These are phyloP conservation scores for Mycena sanguinolenta DNA, from an alignment of 768 basidiomycete species.

Conservation along the genomic window DNA sequence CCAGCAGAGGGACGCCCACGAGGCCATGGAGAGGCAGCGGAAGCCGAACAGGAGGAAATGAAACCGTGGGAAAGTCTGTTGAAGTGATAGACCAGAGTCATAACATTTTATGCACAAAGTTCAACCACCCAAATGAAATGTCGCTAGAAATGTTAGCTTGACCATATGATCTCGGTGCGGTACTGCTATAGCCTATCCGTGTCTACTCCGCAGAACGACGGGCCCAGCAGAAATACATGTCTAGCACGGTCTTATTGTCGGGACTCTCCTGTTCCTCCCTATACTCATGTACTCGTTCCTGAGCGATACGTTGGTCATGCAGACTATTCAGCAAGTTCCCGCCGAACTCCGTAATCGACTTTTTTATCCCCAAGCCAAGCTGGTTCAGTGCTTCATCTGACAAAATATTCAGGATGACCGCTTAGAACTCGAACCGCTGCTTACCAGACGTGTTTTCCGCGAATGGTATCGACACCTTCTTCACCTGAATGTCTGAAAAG, in stretches of 20 bases:
- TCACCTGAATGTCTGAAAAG: neutral
- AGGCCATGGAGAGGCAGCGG: too few species aligned
- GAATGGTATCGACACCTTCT: neutral
- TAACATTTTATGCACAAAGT: too few species aligned
- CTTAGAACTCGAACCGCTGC: neutral
- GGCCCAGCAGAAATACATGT: constrained; percentile 11
- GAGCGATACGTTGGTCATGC: neutral
- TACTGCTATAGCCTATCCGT: too few species aligned
- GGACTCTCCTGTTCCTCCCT: neutral
- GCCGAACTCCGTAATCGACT: neutral
- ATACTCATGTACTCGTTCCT: neutral
- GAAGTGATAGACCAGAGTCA: too few species aligned
- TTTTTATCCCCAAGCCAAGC: constrained; percentile 1
- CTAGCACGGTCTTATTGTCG: neutral
- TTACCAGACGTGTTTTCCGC: neutral
- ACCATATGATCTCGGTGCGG: too few species aligned
- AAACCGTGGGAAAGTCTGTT: too few species aligned
- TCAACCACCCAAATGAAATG: too few species aligned
- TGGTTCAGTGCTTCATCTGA: neutral
- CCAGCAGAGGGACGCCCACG: too few species aligned
- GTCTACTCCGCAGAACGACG: neutral
- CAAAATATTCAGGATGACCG: too few species aligned
- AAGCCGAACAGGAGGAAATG: too few species aligned
- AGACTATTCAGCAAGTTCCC: neutral
- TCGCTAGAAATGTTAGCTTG: too few species aligned